These are phyloP conservation scores for Scheffersomyces ergatensis DNA, from an alignment of 805 yeast genomes.

Conservation along the genomic window DNA sequence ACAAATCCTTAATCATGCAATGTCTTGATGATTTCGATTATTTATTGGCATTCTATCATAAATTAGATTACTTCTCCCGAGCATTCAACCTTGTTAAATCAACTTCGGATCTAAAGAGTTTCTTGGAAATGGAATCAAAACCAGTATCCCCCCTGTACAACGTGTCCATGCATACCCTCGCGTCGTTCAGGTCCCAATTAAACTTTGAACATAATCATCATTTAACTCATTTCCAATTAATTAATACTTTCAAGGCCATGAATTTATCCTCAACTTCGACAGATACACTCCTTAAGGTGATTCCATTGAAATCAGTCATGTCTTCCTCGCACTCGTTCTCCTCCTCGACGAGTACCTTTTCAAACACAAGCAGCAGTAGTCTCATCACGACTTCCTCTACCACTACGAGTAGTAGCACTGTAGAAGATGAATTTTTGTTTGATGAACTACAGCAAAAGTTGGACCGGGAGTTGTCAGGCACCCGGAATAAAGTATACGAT, in stretches of 20 bases:
- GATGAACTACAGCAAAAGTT: conserved; percentile 18
- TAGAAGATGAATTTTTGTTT: conserved; percentile 18
- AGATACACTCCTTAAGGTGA: conserved; percentile 10
- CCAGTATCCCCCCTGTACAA: neutral
- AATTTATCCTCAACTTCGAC: neutral
- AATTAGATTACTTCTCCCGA: conserved; percentile 8
- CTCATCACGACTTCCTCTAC: neutral
- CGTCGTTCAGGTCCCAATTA: neutral
- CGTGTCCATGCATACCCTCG: neutral
- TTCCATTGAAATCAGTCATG: conserved; percentile 10
- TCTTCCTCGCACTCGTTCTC: neutral
- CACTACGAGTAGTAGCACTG: neutral
- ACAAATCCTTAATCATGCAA: neutral
- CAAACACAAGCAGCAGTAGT: neutral
- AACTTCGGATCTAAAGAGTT: neutral
- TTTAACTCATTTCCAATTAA: conserved; percentile 1
- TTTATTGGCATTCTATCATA: conserved; percentile 4
- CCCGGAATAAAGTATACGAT: conserved; percentile 22
- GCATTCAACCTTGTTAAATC: conserved; percentile 2
- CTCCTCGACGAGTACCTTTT: neutral
- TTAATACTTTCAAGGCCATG: neutral
- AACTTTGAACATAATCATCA: neutral
- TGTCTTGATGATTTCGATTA: conserved; percentile 9
- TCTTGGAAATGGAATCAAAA: neutral
- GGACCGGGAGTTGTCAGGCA: conserved; percentile 23